phyloP scores from a whole-genome alignment of 1,139 yeast species.

The Suhomyces taliae region DNA sequence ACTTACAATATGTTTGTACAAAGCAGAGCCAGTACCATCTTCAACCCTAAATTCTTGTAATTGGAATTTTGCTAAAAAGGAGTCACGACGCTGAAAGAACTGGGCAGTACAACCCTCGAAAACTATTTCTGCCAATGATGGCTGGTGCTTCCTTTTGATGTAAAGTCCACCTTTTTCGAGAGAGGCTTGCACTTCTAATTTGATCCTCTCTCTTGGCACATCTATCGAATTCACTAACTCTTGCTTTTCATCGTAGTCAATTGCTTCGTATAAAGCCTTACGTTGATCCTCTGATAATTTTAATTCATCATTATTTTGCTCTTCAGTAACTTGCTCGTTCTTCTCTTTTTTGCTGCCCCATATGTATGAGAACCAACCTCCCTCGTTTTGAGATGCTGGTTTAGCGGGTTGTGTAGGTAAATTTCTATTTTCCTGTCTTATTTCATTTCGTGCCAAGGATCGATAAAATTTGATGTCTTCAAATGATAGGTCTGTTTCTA shows the following conservation, averaged over 20 bases:
- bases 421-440: slow-evolving; percentile 46
- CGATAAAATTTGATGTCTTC: slow-evolving; percentile 87
- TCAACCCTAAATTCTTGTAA: slow-evolving; percentile 81
- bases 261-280: slow-evolving; percentile 87
- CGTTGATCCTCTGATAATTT: slow-evolving; percentile 63
- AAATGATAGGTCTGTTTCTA: slow-evolving; percentile 63
- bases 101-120: slow-evolving; percentile 83
- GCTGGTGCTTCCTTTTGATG: slow-evolving; percentile 42
- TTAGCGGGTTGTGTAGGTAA: background rate
- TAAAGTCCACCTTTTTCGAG: slow-evolving; percentile 77
- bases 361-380: slow-evolving; percentile 31
- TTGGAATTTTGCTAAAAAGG: slow-evolving; percentile 69
- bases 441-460: slow-evolving; percentile 68
- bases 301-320: slow-evolving; percentile 32
- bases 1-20: slow-evolving; percentile 85
- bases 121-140: slow-evolving; percentile 69
- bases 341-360: slow-evolving; percentile 17
- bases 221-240: slow-evolving; percentile 55
- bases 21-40: slow-evolving; percentile 74
- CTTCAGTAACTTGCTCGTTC: slow-evolving; percentile 5
- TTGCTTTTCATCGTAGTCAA: slow-evolving; percentile 80
- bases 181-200: slow-evolving; percentile 63
- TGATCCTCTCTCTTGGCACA: slow-evolving; percentile 72
- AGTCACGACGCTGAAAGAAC: slow-evolving; percentile 75
- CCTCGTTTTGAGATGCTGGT: background rate